These are phyloP conservation scores for Colletotrichum coccodes DNA, from an alignment of 2,329 filamentous ascomycete genomes.

Conservation along the genomic window DNA sequence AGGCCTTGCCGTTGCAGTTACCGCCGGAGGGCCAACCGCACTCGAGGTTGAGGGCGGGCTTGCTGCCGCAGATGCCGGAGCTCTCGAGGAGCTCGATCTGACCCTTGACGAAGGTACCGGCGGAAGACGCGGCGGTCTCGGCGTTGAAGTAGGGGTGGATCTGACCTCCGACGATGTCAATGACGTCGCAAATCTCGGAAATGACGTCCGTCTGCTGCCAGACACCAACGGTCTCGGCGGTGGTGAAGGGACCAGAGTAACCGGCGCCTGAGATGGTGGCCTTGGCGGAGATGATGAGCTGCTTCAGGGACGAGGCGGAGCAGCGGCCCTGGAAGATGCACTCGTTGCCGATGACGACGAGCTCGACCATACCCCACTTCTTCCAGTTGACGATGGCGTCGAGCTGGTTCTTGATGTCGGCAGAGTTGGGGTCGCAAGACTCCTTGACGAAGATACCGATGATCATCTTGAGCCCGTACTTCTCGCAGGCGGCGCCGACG, in stretches of 20 bases:
- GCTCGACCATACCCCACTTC: slow-evolving; percentile 79
- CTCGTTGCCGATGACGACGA: slow-evolving; percentile 93
- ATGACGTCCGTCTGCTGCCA: slow-evolving; percentile 73
- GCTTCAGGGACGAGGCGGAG: slow-evolving; percentile 70
- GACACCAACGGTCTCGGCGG: slow-evolving; percentile 84
- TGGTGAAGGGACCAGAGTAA: slow-evolving; percentile 82
- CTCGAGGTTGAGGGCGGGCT: slow-evolving; percentile 85
- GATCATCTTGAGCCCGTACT: slow-evolving; percentile 80
- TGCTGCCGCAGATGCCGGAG: slow-evolving; percentile 71
- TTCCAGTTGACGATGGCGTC: slow-evolving; percentile 75
- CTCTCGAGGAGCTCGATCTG: slow-evolving; percentile 78
- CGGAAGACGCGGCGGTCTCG: slow-evolving; percentile 67
- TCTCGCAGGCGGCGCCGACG: slow-evolving; percentile 75
- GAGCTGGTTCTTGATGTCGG: slow-evolving; percentile 78
- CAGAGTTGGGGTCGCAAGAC: slow-evolving; percentile 65
- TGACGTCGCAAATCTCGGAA: slow-evolving; percentile 71
- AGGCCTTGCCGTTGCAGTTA: slow-evolving; percentile 75
- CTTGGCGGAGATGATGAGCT: slow-evolving; percentile 77
- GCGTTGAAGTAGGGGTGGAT: slow-evolving; percentile 96
- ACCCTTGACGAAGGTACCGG: slow-evolving; percentile 79
- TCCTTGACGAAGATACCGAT: slow-evolving; percentile 86
- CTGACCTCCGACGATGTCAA: slow-evolving; percentile 87
- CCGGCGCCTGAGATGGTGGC: slow-evolving; percentile 68
- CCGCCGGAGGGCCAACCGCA: slow-evolving; percentile 87
- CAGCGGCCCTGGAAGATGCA: slow-evolving; percentile 80